Evolutionary conservation across 306 rosid genomes (phyloP).

Genomic region (Fragaria iinumae): DNA sequence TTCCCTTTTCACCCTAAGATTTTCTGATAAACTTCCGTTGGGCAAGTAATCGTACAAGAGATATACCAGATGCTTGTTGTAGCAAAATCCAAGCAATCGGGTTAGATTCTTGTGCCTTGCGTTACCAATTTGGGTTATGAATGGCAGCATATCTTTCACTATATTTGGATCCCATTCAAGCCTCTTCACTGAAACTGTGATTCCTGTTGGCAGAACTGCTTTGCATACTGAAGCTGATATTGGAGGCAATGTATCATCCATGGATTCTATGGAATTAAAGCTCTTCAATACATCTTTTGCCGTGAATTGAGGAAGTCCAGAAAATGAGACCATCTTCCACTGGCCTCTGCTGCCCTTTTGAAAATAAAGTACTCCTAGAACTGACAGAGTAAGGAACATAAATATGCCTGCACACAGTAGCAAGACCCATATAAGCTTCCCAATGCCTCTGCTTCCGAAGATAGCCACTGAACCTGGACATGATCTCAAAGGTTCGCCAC

Average conservation of each 20-base stretch:
- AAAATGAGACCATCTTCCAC: slow-evolving; percentile 85
- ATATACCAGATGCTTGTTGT: slow-evolving; percentile 70
- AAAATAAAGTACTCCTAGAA: slow-evolving; percentile 44
- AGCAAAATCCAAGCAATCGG: slow-evolving; percentile 69
- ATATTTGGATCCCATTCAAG: slow-evolving; percentile 63
- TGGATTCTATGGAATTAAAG: slow-evolving; percentile 47
- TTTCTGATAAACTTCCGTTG: slow-evolving; percentile 77
- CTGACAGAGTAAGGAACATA: slow-evolving; percentile 44
- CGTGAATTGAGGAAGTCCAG: slow-evolving; percentile 84
- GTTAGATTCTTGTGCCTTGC: slow-evolving; percentile 70
- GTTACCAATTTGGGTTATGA: slow-evolving; percentile 58
- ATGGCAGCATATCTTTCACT: slow-evolving; percentile 42
- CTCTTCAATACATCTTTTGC: slow-evolving; percentile 74
- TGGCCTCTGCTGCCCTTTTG: slow-evolving; percentile 45
- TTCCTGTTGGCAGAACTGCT: slow-evolving; percentile 89
- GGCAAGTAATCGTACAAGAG: slow-evolving; percentile 77
- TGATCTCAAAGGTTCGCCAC: slow-evolving; percentile 74
- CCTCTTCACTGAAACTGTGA: slow-evolving; percentile 74
- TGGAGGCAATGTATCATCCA: slow-evolving; percentile 38
- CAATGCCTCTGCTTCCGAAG: slow-evolving; percentile 47
- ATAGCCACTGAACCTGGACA: slow-evolving; percentile 60
- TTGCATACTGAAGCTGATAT: slow-evolving; percentile 49
- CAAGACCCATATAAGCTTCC: slow-evolving; percentile 52
- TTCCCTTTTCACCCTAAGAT: slow-evolving; percentile 53
- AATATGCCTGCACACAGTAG: slow-evolving; percentile 55